Percentiles rank a stretch among this genome's conserved stretches.
These are phyloP conservation scores for Cyamopsis tetragonoloba DNA, from an alignment of 306 rosid genomes.

Conservation along the genomic window DNA sequence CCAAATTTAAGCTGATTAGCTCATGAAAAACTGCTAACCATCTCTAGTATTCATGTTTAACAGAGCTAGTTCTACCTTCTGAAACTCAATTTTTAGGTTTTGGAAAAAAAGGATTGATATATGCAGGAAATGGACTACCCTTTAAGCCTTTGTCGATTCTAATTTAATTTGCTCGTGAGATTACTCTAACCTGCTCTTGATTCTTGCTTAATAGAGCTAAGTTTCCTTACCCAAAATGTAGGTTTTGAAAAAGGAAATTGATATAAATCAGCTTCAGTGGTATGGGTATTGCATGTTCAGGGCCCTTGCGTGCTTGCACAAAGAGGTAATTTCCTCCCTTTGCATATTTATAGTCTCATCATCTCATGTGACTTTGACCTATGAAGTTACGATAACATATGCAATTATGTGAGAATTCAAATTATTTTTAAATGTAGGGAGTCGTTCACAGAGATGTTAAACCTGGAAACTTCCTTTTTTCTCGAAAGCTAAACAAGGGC, in stretches of 20 bases:
- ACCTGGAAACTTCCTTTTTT: conserved; percentile 95
- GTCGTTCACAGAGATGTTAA: conserved; percentile 80
- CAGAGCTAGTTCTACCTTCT: conserved; percentile 6
- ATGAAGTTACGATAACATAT: neutral
- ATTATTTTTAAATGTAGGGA: conserved; percentile 47
- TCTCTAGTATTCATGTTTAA: neutral
- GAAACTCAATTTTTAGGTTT: conserved; percentile 37
- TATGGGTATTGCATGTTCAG: conserved; percentile 79
- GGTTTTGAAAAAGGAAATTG: conserved; percentile 82
- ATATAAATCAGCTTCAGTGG: conserved; percentile 65
- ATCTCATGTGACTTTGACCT: conserved; percentile 2
- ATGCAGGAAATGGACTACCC: neutral
- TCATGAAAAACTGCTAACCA: neutral
- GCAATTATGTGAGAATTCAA: conserved; percentile 15
- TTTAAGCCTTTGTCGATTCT: neutral
- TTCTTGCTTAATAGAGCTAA: conserved; percentile 1
- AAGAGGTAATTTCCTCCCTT: conserved; percentile 51
- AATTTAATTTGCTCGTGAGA: neutral
- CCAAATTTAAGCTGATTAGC: conserved; percentile 4
- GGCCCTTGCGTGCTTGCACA: conserved; percentile 79
- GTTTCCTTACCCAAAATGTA: conserved; percentile 22
- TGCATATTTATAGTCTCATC: neutral
- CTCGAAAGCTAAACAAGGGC: conserved; percentile 65
- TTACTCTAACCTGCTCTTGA: neutral
- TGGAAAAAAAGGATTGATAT: conserved; percentile 48